phyloP scores from a whole-genome alignment of 2,329 filamentous ascomycete species.

The Blastomyces emzantsi region DNA sequence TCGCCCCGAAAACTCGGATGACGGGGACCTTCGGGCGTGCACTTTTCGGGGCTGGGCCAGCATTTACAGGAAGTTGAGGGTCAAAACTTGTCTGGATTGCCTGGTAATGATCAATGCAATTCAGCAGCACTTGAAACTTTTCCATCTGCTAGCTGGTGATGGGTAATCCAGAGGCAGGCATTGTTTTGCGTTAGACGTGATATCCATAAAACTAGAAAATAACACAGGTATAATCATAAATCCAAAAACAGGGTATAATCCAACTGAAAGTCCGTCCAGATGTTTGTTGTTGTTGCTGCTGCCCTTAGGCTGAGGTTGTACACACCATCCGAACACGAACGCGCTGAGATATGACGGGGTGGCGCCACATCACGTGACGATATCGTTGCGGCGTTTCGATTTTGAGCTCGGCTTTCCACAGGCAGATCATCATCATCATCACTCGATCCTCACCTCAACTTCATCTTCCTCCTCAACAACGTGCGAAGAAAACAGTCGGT shows the following conservation, averaged over 20 bases:
- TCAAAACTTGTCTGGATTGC: constrained; percentile 69
- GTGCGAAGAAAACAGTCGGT: not conserved
- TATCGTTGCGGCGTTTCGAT: not conserved
- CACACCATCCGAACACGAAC: not conserved
- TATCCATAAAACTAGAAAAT: constrained; percentile 4
- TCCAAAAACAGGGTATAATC: not conserved
- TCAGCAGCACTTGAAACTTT: constrained; percentile 79
- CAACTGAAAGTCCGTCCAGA: not conserved
- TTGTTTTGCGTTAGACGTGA: not conserved
- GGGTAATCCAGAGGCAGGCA: not conserved
- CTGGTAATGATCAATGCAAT: constrained; percentile 95
- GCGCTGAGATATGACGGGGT: constrained; percentile 15
- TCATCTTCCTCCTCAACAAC: not conserved
- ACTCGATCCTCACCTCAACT: not conserved
- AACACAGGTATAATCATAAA: not conserved
- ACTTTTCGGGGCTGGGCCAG: constrained; percentile 49
- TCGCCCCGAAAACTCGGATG: constrained; percentile 83
- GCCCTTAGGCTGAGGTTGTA: not conserved
- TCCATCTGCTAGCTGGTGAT: constrained; percentile 45
- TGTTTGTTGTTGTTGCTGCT: not conserved
- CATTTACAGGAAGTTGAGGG: constrained; percentile 61
- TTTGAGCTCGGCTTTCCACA: not conserved
- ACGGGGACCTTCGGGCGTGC: constrained; percentile 70
- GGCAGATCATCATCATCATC: not conserved
- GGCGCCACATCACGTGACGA: constrained; percentile 7